Evolutionary conservation across 139 green algal genomes (phyloP), one percentile per base, ranked within the genome.

Genomic region (Gonium pectorale): DNA sequence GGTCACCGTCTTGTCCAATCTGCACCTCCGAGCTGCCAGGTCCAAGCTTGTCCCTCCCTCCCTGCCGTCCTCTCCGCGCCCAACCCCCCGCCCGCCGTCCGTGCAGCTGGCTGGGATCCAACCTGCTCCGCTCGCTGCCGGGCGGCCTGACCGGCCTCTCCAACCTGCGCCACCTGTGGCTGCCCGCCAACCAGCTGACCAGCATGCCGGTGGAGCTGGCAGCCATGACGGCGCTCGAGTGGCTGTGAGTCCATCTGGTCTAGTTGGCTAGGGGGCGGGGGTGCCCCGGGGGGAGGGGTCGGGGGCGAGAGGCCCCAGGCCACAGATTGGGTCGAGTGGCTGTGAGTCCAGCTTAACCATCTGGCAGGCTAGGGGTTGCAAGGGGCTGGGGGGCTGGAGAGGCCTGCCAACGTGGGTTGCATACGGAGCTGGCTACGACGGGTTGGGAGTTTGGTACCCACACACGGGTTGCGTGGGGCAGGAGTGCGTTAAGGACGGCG

Each of bases 81-180:
- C n/a, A 41, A 8, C 31, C 31, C 26, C 31, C 31, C 3, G 8
- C 67, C 40, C 22, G 43, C 7, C 43, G 21, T 37, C 59, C 19
- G 15, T 60, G 3, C 87, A 91, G 87, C 0, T 91, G 83, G 83
- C 52, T 91, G 64, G 82, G 82, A n/a, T 86, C 56, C 81, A 91
- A 91, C 87, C 86, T 86, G 54, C 74, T 91, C 24, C 31, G 38
- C 35, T 67, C 81, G n/a, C 52, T 91, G 29, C 88, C 88, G 27
- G 59, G 67, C 1, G 59, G 52, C 7, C 6, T 90, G 9, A 83
- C 54, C 31, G 37, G 69, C 26, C 74, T 91, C 59, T 67, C 62
- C 5, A 9, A 21, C 5, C 79, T 92, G 4, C 63, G 80, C 15
- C 79, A 88, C 85, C 88, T 92, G 46, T 87, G 82, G 82, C 44